These are phyloP conservation scores for Coriolopsis trogii DNA, from an alignment of 1,284 basidiomycete genomes.

Conservation along the genomic window DNA sequence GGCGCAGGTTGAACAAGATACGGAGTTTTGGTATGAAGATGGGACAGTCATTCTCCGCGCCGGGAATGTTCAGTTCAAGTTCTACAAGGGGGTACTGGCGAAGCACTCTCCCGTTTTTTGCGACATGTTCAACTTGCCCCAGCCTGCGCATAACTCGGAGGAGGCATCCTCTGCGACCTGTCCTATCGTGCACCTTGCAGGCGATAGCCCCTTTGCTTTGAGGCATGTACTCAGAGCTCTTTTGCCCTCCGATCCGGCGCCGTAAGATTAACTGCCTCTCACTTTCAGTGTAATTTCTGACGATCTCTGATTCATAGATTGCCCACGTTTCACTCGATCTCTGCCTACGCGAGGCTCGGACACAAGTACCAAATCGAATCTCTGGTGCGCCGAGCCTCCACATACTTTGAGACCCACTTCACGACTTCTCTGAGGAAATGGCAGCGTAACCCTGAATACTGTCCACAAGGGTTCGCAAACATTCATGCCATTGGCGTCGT, in stretches of 20 bases:
- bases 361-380: conserved; percentile 10
- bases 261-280: no score
- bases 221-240: not conserved
- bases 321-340: not conserved
- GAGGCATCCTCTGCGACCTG: not conserved
- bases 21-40: conserved; percentile 12
- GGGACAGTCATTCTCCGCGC: conserved; percentile 11
- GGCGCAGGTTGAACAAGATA: no score
- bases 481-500: conserved; percentile 5
- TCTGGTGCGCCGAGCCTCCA: not conserved
- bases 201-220: not conserved
- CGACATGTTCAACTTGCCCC: conserved; percentile 9
- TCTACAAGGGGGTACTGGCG: conserved; percentile 4
- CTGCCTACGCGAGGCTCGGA: not conserved
- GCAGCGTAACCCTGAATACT: not conserved
- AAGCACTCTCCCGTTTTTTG: conserved; percentile 9
- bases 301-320: no score
- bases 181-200: not conserved
- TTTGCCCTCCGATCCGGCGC: not conserved
- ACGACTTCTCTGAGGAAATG: not conserved
- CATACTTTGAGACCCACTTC: not conserved
- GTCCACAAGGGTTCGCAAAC: not conserved
- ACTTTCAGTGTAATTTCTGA: no score
- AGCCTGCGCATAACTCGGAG: not conserved
- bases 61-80: not conserved